Percentiles rank a stretch among this genome's conserved stretches.
phyloP scores from a whole-genome alignment of 148 eudicot species.

The Agrostemma githago region DNA sequence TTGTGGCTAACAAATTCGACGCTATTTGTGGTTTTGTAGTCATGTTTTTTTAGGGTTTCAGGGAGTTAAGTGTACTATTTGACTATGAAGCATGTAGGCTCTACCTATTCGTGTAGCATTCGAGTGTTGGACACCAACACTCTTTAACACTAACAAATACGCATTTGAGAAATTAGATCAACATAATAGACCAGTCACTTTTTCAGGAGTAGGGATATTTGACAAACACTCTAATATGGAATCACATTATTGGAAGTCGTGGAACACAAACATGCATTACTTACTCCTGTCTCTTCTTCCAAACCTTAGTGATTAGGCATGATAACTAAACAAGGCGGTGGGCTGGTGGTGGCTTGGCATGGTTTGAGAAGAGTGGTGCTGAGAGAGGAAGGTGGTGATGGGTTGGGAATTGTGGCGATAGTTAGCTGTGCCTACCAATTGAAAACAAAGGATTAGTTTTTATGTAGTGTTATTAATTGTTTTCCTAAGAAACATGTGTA shows the following conservation, averaged over 20 bases:
- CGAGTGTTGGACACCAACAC: neutral
- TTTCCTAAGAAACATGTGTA: no score
- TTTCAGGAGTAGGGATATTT: neutral
- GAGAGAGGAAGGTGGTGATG: no score
- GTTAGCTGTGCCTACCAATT: no score
- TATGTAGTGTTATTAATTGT: no score
- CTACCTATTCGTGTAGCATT: neutral
- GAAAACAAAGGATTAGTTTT: no score
- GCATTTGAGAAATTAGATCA: neutral
- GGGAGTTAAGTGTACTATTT: neutral
- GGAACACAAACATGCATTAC: neutral
- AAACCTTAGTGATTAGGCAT: neutral
- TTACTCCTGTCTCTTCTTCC: neutral
- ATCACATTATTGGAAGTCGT: neutral
- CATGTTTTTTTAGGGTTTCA: neutral
- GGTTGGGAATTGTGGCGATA: no score
- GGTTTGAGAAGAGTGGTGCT: no score
- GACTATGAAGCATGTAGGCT: neutral
- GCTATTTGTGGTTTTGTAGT: conserved; percentile 6
- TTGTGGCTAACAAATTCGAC: conserved; percentile 1
- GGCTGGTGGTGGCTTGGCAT: no score
- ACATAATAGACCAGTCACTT: neutral
- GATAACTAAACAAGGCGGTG: no score
- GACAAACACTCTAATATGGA: neutral
- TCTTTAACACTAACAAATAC: neutral